Evolutionary conservation across 116 monocot genomes (phyloP), one percentile per base, ranked within the genome.

Genomic region (Dioscorea cayenensis): DNA sequence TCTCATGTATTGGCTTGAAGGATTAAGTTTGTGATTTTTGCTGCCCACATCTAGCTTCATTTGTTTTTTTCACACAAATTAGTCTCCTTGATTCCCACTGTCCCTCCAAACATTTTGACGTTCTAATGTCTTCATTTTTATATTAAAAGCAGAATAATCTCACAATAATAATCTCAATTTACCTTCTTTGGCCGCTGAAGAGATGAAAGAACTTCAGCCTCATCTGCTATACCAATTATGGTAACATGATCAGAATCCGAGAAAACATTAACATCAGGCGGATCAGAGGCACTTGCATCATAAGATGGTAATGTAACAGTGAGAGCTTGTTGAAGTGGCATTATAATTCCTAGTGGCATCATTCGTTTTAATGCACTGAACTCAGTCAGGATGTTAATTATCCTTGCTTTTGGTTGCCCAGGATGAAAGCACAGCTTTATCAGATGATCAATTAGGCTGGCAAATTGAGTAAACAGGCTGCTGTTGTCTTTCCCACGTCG

Each of bases 151-250:
- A 43, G 62, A 36, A 60, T 22, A 35, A 43, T 64, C 23, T 43
- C 43, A 43, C 7, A 21, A 25, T 27, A 64, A 12, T 19, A 72
- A 72, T 21, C 48, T 7, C 3, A 50, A 63, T 23, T 66, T 66
- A 95, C 95, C 93, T 97, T 97, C 79, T 97, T 97, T 5, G 97
- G 97, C 75, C 79, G 77, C 71, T 97, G 97, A 55, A 97, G 97
- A 74, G 97, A 97, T 16, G 84, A 81, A 67, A 97, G 93, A 66
- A 97, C 90, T 79, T 97, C 97, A 60, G 97, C 97, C 68, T 97
- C 97, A 90, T 97, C 97, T 49, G 88, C 84, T 63, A 97, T 90
- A 32, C 97, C 93, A 71, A 83, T 78, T 73, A 97, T 97, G 32
- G 90, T 93, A 36, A 73, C 83, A 72, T 83, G 79, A 52, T 97